Evolutionary conservation across 2,329 filamentous ascomycete genomes (phyloP).

Genomic region (Macroventuria anomochaeta): DNA sequence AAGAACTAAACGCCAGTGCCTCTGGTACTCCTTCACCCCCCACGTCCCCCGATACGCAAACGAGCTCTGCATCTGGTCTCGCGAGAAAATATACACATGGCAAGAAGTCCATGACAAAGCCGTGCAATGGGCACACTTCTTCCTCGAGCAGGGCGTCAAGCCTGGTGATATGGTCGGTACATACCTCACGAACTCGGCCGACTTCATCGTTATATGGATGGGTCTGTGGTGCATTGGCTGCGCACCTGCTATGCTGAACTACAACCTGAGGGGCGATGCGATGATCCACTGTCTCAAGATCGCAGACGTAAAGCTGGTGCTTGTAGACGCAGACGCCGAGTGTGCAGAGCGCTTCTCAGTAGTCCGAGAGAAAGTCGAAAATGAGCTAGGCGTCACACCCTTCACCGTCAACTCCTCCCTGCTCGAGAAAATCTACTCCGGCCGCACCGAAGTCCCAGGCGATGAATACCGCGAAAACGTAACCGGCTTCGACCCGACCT

Average conservation of each 20-base stretch:
- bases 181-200: conserved; percentile 70
- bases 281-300: conserved; percentile 69
- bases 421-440: conserved; percentile 27
- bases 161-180: conserved; percentile 68
- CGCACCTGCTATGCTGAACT: conserved; percentile 73
- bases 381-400: conserved; percentile 31
- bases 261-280: conserved; percentile 67
- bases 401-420: conserved; percentile 27
- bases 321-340: conserved; percentile 62
- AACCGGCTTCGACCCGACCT: conserved; percentile 60
- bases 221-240: conserved; percentile 70
- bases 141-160: conserved; percentile 60
- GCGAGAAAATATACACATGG: conserved; percentile 55
- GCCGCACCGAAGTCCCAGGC: conserved; percentile 50
- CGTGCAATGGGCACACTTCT: conserved; percentile 40
- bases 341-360: conserved; percentile 30
- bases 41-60: conserved; percentile 46
- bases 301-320: conserved; percentile 60
- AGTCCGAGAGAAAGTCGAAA: conserved; percentile 18
- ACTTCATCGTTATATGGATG: conserved; percentile 71
- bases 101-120: conserved; percentile 38
- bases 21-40: conserved; percentile 39
- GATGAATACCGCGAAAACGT: conserved; percentile 63
- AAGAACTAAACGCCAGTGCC: conserved; percentile 47
- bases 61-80: conserved; percentile 69